Base-by-base conservation (phyloP, 2,329 filamentous ascomycete genomes). In the Coniochaeta pulveracea region DNA sequence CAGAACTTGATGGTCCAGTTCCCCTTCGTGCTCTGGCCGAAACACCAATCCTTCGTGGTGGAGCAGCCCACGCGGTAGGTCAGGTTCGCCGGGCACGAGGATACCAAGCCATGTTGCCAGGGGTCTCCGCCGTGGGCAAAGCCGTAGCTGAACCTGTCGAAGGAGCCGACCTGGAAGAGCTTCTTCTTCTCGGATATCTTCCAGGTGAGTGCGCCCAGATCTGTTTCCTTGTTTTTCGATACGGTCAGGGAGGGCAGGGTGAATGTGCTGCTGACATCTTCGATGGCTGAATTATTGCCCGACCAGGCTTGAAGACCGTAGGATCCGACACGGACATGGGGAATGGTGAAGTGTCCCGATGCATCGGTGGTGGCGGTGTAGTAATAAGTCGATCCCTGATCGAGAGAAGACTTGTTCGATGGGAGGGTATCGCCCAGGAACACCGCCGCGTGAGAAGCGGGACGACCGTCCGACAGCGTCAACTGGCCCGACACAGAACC, bases 301-400 rank as follows among this genome's bases (percentile, higher is more conserved):
- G 61, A 58, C 64, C 66, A 69, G 1, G 64, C 64, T 35, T 67
- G 63, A 2, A 69, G 43, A 1, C 57, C 64, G 39, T 67, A 69
- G 2, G 50, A 54, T 0, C 56, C 63, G 0, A 49, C 47, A 5
- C 63, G 59, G 12, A 70, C 60, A 34, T 64, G 41, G 4, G 47
- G 38, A 36, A 70, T 58, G 10, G 45, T 44, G 40, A 70, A 70
- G 2, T 46, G 40, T 10, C 66, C 66, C 1, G 54, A 28, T 1
- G 41, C 43, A 34, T 62, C 60, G 2, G 66, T 57, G 39, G 64
- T 62, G 1, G 54, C 47, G 6, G 61, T 64, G 47, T 69, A 69
- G 46, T 70, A 68, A 47, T 66, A 66, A 14, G 53, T 49, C 4
- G 52, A 49, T 15, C 66, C 66, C 45, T 64, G 60, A 31, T 67